Conservation (phyloP, 352 stramenopile genomes). For the Pythium brachiatum region DNA sequence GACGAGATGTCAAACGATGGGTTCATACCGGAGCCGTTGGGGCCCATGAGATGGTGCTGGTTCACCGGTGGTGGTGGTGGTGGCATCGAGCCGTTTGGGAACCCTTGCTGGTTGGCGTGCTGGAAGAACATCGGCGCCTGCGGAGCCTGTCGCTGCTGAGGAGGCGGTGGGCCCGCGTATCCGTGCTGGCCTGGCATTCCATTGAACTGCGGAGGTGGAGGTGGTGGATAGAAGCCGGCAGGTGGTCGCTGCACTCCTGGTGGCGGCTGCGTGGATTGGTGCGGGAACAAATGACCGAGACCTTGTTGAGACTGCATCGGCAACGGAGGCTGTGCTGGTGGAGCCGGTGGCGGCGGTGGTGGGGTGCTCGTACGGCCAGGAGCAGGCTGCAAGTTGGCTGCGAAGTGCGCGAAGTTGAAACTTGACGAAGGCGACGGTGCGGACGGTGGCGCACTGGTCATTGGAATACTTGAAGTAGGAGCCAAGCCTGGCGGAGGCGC, state of each 20-base stretch:
- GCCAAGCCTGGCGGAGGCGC: conserved; percentile 8
- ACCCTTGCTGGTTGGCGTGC: conserved; percentile 10
- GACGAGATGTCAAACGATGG: conserved; percentile 53
- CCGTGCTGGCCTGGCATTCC: conserved; percentile 12
- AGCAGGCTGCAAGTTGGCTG: conserved; percentile 13
- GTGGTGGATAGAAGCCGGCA: conserved; percentile 15
- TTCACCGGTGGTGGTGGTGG: conserved; percentile 23
- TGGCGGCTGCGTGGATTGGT: conserved; percentile 2
- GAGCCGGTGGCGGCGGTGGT: background rate
- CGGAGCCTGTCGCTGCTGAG: conserved; percentile 8
- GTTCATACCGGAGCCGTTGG: conserved; percentile 13
- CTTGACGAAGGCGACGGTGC: conserved; percentile 3
- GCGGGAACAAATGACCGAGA: conserved; percentile 20
- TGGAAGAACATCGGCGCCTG: conserved; percentile 12
- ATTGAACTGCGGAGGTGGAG: conserved; percentile 14
- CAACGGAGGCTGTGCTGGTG: background rate
- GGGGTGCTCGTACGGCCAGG: background rate
- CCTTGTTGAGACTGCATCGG: conserved; percentile 9
- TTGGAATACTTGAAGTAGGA: background rate
- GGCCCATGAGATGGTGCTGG: conserved; percentile 19
- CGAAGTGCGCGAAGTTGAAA: conserved; percentile 31
- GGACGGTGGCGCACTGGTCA: background rate
- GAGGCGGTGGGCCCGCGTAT: conserved; percentile 3
- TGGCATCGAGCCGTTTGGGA: conserved; percentile 10
- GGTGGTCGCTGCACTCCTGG: background rate